These are phyloP conservation scores for Chytriomyces hyalinus DNA, from an alignment of 192 early-diverging fungal genomes.

Conservation along the genomic window DNA sequence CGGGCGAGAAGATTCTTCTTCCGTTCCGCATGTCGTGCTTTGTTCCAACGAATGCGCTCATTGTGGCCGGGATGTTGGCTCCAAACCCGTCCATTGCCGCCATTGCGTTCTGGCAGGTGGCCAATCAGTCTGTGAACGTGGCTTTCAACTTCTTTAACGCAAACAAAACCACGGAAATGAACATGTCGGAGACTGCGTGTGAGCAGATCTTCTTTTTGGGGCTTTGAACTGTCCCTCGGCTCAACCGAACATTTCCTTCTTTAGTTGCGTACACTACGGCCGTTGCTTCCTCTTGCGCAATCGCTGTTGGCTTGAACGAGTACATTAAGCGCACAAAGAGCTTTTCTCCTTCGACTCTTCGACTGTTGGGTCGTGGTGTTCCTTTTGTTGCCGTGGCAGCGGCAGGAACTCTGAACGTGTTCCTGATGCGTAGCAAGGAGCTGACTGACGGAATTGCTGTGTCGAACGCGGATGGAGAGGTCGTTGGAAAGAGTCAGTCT, in stretches of 20 bases:
- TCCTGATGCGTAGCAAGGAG: slow-evolving; percentile 85
- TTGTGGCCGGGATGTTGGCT: slow-evolving; percentile 84
- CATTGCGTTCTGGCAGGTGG: slow-evolving; percentile 4
- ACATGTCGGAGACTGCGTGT: slow-evolving; percentile 73
- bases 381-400: slow-evolving; percentile 81
- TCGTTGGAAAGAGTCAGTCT: slow-evolving; percentile 68
- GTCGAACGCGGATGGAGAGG: slow-evolving; percentile 65
- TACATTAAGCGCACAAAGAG: slow-evolving; percentile 57
- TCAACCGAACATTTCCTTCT: slow-evolving; percentile 6
- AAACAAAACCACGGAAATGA: slow-evolving; percentile 82
- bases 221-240: too few species aligned
- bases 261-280: slow-evolving; percentile 76
- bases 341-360: slow-evolving; percentile 39
- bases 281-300: slow-evolving; percentile 75
- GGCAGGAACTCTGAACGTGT: slow-evolving; percentile 82
- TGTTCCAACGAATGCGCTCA: slow-evolving; percentile 80
- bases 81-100: slow-evolving; percentile 71
- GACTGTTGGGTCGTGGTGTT: slow-evolving; percentile 50
- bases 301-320: slow-evolving; percentile 75
- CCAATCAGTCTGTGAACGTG: slow-evolving; percentile 78
- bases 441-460: slow-evolving; percentile 78
- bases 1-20: slow-evolving; percentile 75
- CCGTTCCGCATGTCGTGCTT: slow-evolving; percentile 87
- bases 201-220: slow-evolving; percentile 9
- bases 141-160: slow-evolving; percentile 85